A percentile compares a stretch with the other conserved stretches of the same genome.
Evolutionary conservation across 2,329 filamentous ascomycete genomes (phyloP).

Genomic region (Epichloe elymi): DNA sequence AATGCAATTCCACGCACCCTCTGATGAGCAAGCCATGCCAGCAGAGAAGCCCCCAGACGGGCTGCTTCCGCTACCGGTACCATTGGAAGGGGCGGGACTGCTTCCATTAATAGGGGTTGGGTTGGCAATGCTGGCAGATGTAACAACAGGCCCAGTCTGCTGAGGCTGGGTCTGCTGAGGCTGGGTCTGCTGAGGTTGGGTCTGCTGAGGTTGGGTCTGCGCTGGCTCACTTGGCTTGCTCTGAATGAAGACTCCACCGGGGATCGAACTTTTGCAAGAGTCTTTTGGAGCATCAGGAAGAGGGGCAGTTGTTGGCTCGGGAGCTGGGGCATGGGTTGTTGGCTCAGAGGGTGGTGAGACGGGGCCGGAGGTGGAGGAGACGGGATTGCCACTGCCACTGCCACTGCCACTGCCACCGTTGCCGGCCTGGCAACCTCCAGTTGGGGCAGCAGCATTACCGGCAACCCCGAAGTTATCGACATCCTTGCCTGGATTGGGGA

Average conservation of each 20-base stretch:
- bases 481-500: constrained; percentile 47
- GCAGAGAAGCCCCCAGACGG: constrained; percentile 20
- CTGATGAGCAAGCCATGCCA: constrained; percentile 31
- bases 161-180: neutral
- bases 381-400: too few species aligned
- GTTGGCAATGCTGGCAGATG: constrained; percentile 5
- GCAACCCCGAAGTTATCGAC: constrained; percentile 34
- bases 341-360: neutral
- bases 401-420: neutral
- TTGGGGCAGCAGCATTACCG: constrained; percentile 15
- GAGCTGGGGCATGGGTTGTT: neutral
- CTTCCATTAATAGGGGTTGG: constrained; percentile 7
- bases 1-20: constrained; percentile 43
- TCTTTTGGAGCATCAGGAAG: too few species aligned
- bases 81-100: constrained; percentile 8
- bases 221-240: constrained; percentile 3
- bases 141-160: neutral
- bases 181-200: neutral
- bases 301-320: neutral
- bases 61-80: constrained; percentile 11
- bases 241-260: constrained; percentile 27
- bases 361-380: too few species aligned
- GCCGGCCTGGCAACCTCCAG: neutral
- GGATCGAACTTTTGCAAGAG: neutral
- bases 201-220: neutral